Evolutionary conservation across 768 basidiomycete genomes (phyloP).

Genomic region (Rhodotorula graminis): DNA sequence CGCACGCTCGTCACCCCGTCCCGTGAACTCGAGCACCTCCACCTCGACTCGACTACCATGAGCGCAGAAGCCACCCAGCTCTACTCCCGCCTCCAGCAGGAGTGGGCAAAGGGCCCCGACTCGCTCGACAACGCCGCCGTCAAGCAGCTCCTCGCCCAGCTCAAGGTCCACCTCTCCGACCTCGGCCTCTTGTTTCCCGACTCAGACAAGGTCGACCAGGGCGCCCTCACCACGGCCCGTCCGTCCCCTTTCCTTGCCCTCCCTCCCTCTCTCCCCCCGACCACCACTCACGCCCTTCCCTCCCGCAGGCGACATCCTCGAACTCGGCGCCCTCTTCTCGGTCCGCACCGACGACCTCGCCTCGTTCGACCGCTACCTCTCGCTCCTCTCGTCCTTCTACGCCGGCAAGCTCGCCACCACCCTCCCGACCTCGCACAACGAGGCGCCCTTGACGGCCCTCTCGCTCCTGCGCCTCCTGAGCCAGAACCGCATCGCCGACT

Average conservation of each 20-base stretch:
- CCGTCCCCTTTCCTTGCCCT: background rate
- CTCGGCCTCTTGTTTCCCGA: slow-evolving; percentile 33
- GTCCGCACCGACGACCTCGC: slow-evolving; percentile 81
- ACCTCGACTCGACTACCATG: background rate
- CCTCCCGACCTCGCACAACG: slow-evolving; percentile 77
- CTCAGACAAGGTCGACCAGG: background rate
- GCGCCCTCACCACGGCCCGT: slow-evolving; percentile 28
- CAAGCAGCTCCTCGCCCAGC: slow-evolving; percentile 3
- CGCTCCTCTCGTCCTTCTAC: slow-evolving; percentile 85
- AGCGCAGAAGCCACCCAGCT: slow-evolving; percentile 1
- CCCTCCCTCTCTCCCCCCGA: slow-evolving; percentile 48
- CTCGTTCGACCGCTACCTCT: slow-evolving; percentile 91
- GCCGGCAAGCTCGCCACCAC: slow-evolving; percentile 66
- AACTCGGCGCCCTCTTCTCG: slow-evolving; percentile 91
- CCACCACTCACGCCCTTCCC: background rate
- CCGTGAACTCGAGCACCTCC: slow-evolving; percentile 10
- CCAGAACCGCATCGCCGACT: slow-evolving; percentile 93
- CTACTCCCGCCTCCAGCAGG: slow-evolving; percentile 2
- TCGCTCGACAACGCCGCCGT: background rate
- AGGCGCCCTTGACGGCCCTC: slow-evolving; percentile 82
- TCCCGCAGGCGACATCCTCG: slow-evolving; percentile 67
- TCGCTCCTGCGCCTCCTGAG: slow-evolving; percentile 91
- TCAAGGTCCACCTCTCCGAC: slow-evolving; percentile 33
- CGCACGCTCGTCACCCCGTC: slow-evolving; percentile 5
- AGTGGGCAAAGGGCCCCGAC: slow-evolving; percentile 2